Percentiles rank a stretch among this genome's conserved stretches.
These are phyloP conservation scores for Cryptosporidium parvum DNA, from an alignment of 169 alveolate species.

Conservation along the genomic window DNA sequence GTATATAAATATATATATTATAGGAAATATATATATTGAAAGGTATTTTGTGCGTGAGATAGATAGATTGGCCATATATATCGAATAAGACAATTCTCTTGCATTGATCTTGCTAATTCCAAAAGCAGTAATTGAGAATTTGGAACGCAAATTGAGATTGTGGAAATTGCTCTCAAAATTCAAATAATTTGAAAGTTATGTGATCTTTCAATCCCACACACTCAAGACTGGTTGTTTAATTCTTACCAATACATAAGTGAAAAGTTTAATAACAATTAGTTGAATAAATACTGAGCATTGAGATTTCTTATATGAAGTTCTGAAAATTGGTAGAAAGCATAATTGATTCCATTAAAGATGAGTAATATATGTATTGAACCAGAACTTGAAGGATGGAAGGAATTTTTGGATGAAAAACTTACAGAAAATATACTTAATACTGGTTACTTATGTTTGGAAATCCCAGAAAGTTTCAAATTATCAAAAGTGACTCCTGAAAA, in stretches of 20 bases:
- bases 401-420: conserved; percentile 19
- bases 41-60: background rate
- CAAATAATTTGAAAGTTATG: background rate
- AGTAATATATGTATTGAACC: background rate
- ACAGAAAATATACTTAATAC: conserved; percentile 20
- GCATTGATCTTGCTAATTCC: background rate
- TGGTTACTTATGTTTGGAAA: conserved; percentile 27
- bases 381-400: conserved; percentile 39
- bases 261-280: background rate
- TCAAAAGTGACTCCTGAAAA: conserved; percentile 33
- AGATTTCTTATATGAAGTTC: background rate
- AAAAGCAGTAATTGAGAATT: background rate
- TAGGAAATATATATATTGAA: background rate
- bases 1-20: background rate
- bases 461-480: conserved; percentile 48
- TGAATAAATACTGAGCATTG: background rate
- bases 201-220: conserved; percentile 10
- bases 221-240: background rate
- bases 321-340: background rate
- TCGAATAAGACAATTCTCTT: background rate
- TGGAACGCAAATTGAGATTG: background rate
- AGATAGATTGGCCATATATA: background rate
- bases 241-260: background rate
- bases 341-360: background rate
- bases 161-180: background rate